phyloP scores from a whole-genome alignment of 169 alveolate species.

The Plasmodium cynomolgi region DNA sequence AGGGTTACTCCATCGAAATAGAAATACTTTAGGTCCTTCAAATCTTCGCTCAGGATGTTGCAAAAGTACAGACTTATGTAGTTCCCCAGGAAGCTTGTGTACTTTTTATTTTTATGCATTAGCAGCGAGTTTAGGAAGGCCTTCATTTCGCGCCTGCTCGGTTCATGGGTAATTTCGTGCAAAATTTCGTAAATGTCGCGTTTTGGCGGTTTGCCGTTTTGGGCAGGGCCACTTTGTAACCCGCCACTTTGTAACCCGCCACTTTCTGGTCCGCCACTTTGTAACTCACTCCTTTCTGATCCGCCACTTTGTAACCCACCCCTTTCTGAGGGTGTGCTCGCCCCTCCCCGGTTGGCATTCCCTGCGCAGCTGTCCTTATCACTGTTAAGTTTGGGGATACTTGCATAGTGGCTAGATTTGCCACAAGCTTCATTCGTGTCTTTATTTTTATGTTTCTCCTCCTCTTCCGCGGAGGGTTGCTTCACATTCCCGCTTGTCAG shows the following conservation, averaged over 20 bases:
- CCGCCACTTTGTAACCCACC: not conserved
- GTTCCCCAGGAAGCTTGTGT: slow-evolving; percentile 49
- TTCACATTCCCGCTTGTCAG: not conserved
- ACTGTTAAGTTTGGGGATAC: not conserved
- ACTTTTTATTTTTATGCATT: slow-evolving; percentile 54
- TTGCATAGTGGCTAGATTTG: not conserved
- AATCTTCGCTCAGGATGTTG: slow-evolving; percentile 67
- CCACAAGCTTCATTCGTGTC: not conserved
- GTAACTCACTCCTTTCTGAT: no score
- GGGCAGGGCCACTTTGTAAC: not conserved
- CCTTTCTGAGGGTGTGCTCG: not conserved
- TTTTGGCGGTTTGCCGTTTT: not conserved
- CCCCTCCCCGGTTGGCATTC: not conserved
- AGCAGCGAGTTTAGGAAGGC: slow-evolving; percentile 46
- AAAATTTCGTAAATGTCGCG: slow-evolving; percentile 58
- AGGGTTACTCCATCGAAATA: slow-evolving; percentile 72
- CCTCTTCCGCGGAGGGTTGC: not conserved
- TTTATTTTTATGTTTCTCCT: not conserved
- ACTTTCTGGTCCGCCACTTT: not conserved
- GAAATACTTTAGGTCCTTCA: slow-evolving; percentile 36
- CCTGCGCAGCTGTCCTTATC: not conserved
- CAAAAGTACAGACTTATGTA: slow-evolving; percentile 68
- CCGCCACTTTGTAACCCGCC: not conserved
- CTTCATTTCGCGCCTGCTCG: slow-evolving; percentile 52
- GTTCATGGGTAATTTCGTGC: slow-evolving; percentile 24